Base-by-base conservation (phyloP, 2,329 filamentous ascomycete genomes). In the Aspergillus jensenii region DNA sequence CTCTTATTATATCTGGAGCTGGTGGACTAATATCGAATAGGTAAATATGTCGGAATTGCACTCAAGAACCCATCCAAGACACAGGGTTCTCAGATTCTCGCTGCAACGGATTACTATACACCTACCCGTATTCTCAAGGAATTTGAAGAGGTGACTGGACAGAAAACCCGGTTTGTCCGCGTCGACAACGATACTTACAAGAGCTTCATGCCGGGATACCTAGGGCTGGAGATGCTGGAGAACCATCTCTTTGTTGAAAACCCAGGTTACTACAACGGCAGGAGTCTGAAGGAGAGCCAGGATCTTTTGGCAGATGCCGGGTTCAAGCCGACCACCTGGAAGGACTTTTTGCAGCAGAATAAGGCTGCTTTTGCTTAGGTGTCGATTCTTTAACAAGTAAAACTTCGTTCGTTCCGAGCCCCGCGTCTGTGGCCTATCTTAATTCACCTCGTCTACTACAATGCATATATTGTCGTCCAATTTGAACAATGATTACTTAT, bases 161-260 rank as follows among this genome's bases (percentile, higher is more conserved):
- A 80, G 63, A 66, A 69, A 25, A 64, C 70, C 4, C 56, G 60
- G 5, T 69, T 63, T 19, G 37, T 67, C 2, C 62, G 66, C 56
- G 35, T 71, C 11, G 52, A 62, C 19, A 33, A 61, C n/a, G 64
- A 69, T 15, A 52, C 62, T 11, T 73, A 69, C 49, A 69, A 67
- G 45, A 61, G 61, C 2, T 62, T 63, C 7, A 46, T 71, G 7
- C 64, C 65, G 2, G 17, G 58, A 3, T 55, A 55, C 4, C 44
- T 65, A 1, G 67, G 74, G 63, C 33, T 81, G 55, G 83, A 85
- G 66, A 58, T 85, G 67, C 70, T 81, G 39, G 78, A 85, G 69
- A 86, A 83, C 58, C 79, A 83, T 68, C 71, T 78, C 43, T 73
- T 85, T 43, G 69, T 85, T 57, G 73, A 79, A 54, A 75, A 80